Percentiles rank a stretch among this genome's conserved stretches.
phyloP scores from a whole-genome alignment of 2,329 filamentous ascomycete species.

The Diaporthe aspalathi region DNA sequence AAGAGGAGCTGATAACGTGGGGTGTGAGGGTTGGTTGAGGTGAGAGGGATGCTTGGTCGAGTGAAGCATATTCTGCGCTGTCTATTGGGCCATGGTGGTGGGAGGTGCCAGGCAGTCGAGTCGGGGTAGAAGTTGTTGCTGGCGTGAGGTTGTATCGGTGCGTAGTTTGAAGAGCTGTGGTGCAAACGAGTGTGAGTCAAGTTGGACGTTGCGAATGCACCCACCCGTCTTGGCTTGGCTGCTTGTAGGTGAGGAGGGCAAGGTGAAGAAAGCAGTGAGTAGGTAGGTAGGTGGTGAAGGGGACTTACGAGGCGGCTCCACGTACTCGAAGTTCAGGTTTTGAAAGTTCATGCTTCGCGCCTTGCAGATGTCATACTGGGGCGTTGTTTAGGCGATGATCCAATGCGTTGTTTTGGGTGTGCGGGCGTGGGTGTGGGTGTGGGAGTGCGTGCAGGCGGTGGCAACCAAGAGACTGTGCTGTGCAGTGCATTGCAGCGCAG shows the following conservation, averaged over 20 bases:
- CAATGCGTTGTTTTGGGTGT: constrained; percentile 3
- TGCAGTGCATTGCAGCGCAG: constrained; percentile 12
- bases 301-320: constrained; percentile 43
- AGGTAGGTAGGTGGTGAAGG: constrained; percentile 26
- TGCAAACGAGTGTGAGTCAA: constrained; percentile 29
- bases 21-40: constrained; percentile 51
- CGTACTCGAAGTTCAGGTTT: constrained; percentile 41
- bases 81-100: constrained; percentile 40
- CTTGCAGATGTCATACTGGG: constrained; percentile 35
- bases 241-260: not conserved
- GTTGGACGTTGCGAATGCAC: constrained; percentile 32
- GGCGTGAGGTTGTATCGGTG: constrained; percentile 33
- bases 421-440: not conserved
- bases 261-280: constrained; percentile 1
- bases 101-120: constrained; percentile 40
- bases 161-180: constrained; percentile 26
- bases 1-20: constrained; percentile 54
- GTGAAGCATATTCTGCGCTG: constrained; percentile 42
- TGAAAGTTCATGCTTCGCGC: constrained; percentile 43
- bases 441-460: not conserved
- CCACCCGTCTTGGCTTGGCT: not conserved
- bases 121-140: constrained; percentile 42
- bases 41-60: constrained; percentile 47
- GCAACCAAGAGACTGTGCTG: constrained; percentile 1
- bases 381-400: constrained; percentile 27